phyloP scores from a whole-genome alignment of 495 filamentous ascomycete genomes.

The Letharia columbiana region DNA sequence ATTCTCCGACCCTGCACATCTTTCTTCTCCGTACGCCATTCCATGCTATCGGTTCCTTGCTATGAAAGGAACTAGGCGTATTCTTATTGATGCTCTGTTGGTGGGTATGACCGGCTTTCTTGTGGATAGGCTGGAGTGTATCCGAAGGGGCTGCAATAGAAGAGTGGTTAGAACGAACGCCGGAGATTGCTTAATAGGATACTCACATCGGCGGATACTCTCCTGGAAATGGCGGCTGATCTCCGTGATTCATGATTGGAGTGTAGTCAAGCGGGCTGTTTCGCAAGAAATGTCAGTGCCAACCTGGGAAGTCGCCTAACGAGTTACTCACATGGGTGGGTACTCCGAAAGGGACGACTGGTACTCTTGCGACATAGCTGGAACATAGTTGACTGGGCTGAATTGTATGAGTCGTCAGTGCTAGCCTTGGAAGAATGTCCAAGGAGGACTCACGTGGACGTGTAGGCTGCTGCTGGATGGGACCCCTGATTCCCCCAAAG shows the following conservation, averaged over 20 bases:
- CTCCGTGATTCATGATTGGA: too few species aligned
- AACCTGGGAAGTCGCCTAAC: not conserved
- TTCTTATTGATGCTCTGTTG: not conserved
- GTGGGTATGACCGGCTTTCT: not conserved
- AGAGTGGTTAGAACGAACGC: not conserved
- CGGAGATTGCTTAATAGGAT: not conserved
- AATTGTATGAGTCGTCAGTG: not conserved
- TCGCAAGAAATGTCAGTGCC: not conserved
- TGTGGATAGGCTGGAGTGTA: not conserved
- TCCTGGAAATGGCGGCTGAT: too few species aligned
- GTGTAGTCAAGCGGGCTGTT: not conserved
- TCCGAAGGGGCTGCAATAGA: not conserved
- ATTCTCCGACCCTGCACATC: not conserved
- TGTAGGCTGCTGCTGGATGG: not conserved
- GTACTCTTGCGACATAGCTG: not conserved
- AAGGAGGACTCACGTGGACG: not conserved
- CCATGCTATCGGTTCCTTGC: not conserved
- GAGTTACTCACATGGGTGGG: not conserved
- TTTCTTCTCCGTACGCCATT: not conserved
- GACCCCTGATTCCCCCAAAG: not conserved
- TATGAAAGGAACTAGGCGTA: not conserved
- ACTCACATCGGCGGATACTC: not conserved
- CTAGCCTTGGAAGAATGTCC: not conserved
- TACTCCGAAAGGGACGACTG: not conserved
- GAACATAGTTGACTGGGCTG: not conserved